Conservation (phyloP, 768 basidiomycete species). For the Daedaleopsis sinensis region DNA sequence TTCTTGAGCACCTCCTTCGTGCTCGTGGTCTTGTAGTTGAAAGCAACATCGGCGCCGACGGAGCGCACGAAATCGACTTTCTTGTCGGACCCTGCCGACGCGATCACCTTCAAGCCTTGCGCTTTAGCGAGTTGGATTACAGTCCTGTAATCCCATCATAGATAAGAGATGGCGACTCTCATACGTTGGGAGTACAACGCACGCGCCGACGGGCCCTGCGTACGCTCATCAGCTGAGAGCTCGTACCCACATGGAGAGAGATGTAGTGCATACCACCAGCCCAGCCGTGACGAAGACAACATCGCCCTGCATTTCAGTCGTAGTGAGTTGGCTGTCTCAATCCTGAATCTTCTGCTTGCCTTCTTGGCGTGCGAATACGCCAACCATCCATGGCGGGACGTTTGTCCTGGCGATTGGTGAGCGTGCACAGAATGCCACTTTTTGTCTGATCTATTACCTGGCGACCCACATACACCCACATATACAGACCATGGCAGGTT, state of each 20-base stretch:
- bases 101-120: constrained; percentile 62
- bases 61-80: constrained; percentile 65
- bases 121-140: constrained; percentile 47
- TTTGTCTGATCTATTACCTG: constrained; percentile 20
- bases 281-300: constrained; percentile 50
- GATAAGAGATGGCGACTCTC: background rate
- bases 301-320: constrained; percentile 41
- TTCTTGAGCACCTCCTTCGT: constrained; percentile 53
- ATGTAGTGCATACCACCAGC: constrained; percentile 37
- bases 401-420: constrained; percentile 29
- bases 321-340: background rate
- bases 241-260: background rate
- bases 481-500: constrained; percentile 52
- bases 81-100: constrained; percentile 69
- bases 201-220: constrained; percentile 61
- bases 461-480: constrained; percentile 53
- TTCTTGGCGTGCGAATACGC: constrained; percentile 43
- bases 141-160: background rate
- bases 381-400: constrained; percentile 44
- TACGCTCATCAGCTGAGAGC: background rate
- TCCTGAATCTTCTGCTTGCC: constrained; percentile 24
- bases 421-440: background rate
- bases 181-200: constrained; percentile 25
- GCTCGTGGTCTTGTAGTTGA: constrained; percentile 71
- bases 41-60: constrained; percentile 69